Evolutionary conservation across 2,329 filamentous ascomycete species (phyloP), one percentile per base, ranked within the genome.

Genomic region (Cryphonectria japonica): DNA sequence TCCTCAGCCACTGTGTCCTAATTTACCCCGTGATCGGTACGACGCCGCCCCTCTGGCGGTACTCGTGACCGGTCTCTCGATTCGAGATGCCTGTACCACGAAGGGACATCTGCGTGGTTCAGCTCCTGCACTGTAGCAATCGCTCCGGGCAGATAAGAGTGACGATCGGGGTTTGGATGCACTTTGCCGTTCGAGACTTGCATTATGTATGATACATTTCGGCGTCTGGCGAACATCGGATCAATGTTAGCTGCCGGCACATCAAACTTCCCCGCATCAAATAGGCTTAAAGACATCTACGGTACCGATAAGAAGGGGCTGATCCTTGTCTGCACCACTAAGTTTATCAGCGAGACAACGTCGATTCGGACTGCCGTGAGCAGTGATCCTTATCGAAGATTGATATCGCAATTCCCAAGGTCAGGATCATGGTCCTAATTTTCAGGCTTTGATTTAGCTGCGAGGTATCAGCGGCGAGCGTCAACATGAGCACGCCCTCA

Each of bases 51-150:
- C 16, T 50, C 22, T 22, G 32, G 57, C 26, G 26, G 19, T 14
- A 67, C 26, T 46, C 57, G 52, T 41, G 66, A 50, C 22, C 19
- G 37, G 39, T 50, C 16, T 39, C 66, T 68, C 66, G 66, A 68
- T 68, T 61, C 66, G 66, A 61, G 6, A 29, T 68, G 26, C 66
- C 66, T 37, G 50, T 26, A 52, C 41, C 34, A 34, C 62, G 14
- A 52, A 34, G 26, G 29, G 64, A 22, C n/a, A 54, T 66, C 43
- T 32, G n/a, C 1, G 34, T n/a, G 41, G n/a, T 43, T 34, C 54
- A 37, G 26, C 19, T 7, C 26, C 46, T 61, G 37, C 43, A 61
- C 57, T 39, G 61, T 16, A 50, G 37, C 6, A 50, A 50, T 11
- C 26, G 46, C 5, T 29, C 46, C 13, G 26, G 3, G 32, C 41